phyloP scores from a whole-genome alignment of 768 basidiomycete genomes.

The Pisolithus marmoratus region DNA sequence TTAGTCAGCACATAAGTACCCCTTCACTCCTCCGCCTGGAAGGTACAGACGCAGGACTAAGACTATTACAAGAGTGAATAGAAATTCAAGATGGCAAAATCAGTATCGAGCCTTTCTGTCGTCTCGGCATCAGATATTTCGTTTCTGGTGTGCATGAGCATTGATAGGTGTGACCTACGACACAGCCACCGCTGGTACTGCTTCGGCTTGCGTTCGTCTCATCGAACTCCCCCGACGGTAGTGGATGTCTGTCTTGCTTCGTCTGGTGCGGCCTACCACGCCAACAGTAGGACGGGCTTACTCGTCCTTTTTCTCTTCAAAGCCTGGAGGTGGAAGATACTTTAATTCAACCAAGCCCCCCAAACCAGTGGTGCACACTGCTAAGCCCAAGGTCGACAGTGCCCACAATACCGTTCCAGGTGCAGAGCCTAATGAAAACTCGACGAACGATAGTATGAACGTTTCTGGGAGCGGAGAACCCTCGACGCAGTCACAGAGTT shows the following conservation, averaged over 20 bases:
- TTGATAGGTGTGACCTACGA: neutral
- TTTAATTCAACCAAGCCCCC: conserved; percentile 71
- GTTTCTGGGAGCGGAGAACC: conserved; percentile 22
- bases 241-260: conserved; percentile 48
- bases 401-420: conserved; percentile 31
- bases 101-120: too few relatives aligned
- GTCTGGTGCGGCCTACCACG: conserved; percentile 39
- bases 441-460: conserved; percentile 11
- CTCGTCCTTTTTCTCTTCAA: conserved; percentile 77
- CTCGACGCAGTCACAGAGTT: conserved; percentile 8
- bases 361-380: conserved; percentile 36
- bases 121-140: too few relatives aligned
- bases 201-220: neutral
- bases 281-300: conserved; percentile 53
- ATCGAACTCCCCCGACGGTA: neutral
- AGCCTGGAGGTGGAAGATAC: conserved; percentile 67
- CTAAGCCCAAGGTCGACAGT: conserved; percentile 35
- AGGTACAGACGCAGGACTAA: too few relatives aligned
- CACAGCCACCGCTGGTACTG: neutral
- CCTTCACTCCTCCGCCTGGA: too few relatives aligned
- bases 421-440: conserved; percentile 19
- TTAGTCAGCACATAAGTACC: conserved; percentile 3
- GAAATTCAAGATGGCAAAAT: too few relatives aligned
- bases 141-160: neutral
- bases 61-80: too few relatives aligned